Evolutionary conservation across 2,329 filamentous ascomycete species (phyloP).

Genomic region (Zymoseptoria crescenta): DNA sequence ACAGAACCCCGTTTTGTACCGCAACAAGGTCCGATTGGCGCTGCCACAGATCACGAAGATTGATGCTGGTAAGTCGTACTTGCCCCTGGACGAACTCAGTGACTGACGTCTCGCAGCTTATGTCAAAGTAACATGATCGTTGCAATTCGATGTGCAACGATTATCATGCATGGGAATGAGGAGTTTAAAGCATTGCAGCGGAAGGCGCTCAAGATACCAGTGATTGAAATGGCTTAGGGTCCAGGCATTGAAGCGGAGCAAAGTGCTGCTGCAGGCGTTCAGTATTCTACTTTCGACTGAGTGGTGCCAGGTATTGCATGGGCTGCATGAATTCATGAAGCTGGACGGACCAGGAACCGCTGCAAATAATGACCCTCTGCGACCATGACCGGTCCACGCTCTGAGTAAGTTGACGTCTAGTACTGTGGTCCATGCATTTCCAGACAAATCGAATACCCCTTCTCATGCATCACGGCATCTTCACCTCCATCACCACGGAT

Average conservation of each 20-base stretch:
- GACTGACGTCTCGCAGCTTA: background rate
- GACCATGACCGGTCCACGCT: too few species aligned
- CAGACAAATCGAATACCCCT: too few species aligned
- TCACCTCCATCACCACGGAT: background rate
- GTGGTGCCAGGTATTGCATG: too few species aligned
- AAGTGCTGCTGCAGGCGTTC: background rate
- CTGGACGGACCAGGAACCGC: too few species aligned
- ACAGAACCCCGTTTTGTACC: constrained; percentile 71
- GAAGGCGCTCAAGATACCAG: background rate
- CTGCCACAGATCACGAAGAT: constrained; percentile 87
- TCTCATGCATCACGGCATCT: too few species aligned
- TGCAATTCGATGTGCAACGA: background rate
- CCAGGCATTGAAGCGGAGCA: background rate
- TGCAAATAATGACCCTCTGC: background rate
- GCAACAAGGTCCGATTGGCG: constrained; percentile 85
- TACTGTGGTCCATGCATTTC: background rate
- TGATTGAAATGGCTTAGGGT: background rate
- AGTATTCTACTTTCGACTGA: too few species aligned
- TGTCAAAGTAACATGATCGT: background rate
- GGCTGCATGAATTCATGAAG: background rate
- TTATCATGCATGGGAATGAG: background rate
- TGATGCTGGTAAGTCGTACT: constrained; percentile 75
- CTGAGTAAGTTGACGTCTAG: background rate
- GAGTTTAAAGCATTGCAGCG: background rate
- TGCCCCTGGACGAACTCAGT: background rate